A percentile compares a stretch with the other conserved stretches of the same genome.
These are phyloP conservation scores for Calonectria henricotiae DNA, from an alignment of 2,329 filamentous ascomycete species.

Conservation along the genomic window DNA sequence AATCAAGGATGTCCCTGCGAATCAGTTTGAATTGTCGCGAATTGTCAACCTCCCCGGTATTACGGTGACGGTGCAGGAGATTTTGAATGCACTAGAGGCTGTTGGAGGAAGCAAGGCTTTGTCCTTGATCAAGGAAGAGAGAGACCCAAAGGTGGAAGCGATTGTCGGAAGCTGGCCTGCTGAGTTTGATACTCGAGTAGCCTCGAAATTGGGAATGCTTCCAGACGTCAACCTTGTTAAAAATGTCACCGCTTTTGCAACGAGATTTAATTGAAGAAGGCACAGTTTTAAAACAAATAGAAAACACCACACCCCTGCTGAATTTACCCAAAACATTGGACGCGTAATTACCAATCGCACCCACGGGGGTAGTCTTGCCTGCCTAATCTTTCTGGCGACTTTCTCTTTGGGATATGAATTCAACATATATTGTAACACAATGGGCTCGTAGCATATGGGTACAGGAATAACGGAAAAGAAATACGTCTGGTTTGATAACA, in stretches of 20 bases:
- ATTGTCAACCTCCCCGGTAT: slow-evolving; percentile 69
- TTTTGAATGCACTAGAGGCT: slow-evolving; percentile 65
- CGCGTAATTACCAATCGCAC: neutral
- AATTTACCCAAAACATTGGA: neutral
- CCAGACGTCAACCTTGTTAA: slow-evolving; percentile 60
- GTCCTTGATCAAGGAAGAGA: slow-evolving; percentile 63
- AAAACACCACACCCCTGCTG: neutral
- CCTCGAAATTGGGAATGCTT: slow-evolving; percentile 68
- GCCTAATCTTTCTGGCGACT: neutral
- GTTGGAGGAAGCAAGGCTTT: slow-evolving; percentile 66
- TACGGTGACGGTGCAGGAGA: slow-evolving; percentile 67
- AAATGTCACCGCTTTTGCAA: slow-evolving; percentile 48
- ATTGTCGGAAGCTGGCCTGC: slow-evolving; percentile 71
- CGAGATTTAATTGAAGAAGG: slow-evolving; percentile 4
- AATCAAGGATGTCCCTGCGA: slow-evolving; percentile 60
- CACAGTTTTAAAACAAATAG: neutral
- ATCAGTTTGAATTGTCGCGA: slow-evolving; percentile 59
- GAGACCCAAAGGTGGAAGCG: slow-evolving; percentile 64
- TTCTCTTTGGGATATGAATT: neutral
- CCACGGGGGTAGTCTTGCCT: neutral
- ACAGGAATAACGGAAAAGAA: neutral
- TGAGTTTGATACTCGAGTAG: slow-evolving; percentile 66
- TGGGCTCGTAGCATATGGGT: too few relatives aligned
- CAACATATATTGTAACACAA: neutral
- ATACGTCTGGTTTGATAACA: neutral